Evolutionary conservation across 306 rosid species (phyloP).

Genomic region (Inga laurina): DNA sequence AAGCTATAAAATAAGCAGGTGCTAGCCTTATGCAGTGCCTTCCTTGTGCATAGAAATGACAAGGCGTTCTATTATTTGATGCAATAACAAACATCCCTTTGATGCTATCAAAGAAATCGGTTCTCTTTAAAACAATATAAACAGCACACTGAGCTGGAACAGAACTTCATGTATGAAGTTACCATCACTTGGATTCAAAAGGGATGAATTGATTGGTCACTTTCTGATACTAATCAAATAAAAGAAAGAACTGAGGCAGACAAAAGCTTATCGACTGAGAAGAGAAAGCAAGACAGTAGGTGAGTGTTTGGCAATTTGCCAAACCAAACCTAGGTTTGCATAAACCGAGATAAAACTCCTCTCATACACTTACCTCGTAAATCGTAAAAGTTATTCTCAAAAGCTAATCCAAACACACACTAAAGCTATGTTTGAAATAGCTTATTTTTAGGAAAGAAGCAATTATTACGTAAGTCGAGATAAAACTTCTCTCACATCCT

Average conservation of each 20-base stretch:
- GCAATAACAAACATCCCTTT: conserved; percentile 15
- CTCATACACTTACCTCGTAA: no score
- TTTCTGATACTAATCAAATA: not conserved
- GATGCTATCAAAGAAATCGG: conserved; percentile 4
- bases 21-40: not conserved
- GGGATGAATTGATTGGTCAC: not conserved
- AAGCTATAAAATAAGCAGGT: not conserved
- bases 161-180: not conserved
- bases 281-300: not conserved
- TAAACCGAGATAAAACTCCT: no score
- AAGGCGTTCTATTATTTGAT: conserved; percentile 3
- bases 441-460: no score
- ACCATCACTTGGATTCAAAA: conserved; percentile 5
- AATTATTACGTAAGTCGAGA: no score
- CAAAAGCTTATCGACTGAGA: not conserved
- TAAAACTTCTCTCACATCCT: no score
- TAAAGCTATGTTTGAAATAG: no score
- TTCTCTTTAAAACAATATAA: not conserved
- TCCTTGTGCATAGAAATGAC: not conserved
- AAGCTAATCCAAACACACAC: no score
- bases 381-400: no score
- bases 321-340: no score
- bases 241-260: not conserved
- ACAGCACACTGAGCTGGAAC: not conserved
- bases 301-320: no score